Base-by-base conservation (phyloP, 1,284 basidiomycete species). In the Fomes fomentarius region DNA sequence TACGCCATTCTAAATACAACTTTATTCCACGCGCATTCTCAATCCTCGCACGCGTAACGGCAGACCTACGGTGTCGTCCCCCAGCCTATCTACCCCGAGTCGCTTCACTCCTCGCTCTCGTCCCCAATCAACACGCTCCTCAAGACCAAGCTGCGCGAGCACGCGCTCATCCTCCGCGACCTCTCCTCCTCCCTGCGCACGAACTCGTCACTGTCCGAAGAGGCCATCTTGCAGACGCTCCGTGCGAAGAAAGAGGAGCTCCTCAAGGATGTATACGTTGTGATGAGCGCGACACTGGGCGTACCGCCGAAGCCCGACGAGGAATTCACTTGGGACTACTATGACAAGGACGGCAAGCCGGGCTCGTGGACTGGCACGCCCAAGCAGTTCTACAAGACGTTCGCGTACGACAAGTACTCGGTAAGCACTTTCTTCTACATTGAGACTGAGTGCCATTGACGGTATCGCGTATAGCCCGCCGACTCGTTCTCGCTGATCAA, bases 401-500 rank as follows among this genome's bases (percentile, higher is more conserved):
- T 69, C 34, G 68, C 66, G 34, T 61, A 60, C 47, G 66, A 68
- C 42, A 89, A 82, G 70, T 84, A 82, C 68, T 70, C 80, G 19
- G 85, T 89, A 58, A 30, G 82, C 74, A n/a, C 21, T 11, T 4
- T 4, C 11, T 10, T 10, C n/a, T n/a, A n/a, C n/a, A n/a, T n/a
- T n/a, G n/a, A n/a, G n/a, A n/a, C n/a, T n/a, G n/a, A n/a, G n/a
- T n/a, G n/a, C n/a, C n/a, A n/a, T n/a, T n/a, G n/a, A n/a, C n/a
- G n/a, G n/a, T n/a, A n/a, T n/a, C n/a, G n/a, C 8, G 11, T 21
- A 47, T 31, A 68, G 66, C 82, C 85, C 12, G 67, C 77, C 2
- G 87, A 92, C 35, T 87, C 82, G 7, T 96, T 97, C 78, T 96
- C 94, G 45, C 82, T 98, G 33, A 95, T 98, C 73, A 90, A 98